These are phyloP conservation scores for Globisporangium spiculum DNA, from an alignment of 352 stramenopile genomes.

Conservation along the genomic window DNA sequence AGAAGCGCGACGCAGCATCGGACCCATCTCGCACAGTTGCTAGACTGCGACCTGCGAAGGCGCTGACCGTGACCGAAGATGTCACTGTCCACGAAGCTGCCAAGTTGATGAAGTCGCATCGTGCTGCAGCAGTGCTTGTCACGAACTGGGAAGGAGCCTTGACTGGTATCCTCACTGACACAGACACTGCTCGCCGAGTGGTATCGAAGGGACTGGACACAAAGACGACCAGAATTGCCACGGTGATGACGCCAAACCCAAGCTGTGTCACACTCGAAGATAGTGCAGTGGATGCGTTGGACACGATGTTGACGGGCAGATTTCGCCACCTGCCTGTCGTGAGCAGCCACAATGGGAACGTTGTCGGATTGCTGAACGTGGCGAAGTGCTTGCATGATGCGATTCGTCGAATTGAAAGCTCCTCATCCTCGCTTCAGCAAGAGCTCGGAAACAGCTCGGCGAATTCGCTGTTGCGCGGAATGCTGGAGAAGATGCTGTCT, in stretches of 20 bases:
- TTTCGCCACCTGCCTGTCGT: slow-evolving; percentile 98
- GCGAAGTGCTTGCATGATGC: slow-evolving; percentile 98
- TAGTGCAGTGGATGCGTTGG: slow-evolving; percentile 75
- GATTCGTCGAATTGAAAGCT: slow-evolving; percentile 95
- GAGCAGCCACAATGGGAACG: slow-evolving; percentile 64
- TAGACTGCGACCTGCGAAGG: slow-evolving; percentile 80
- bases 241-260: slow-evolving; percentile 85
- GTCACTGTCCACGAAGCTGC: slow-evolving; percentile 86
- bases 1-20: slow-evolving; percentile 36
- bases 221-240: slow-evolving; percentile 55
- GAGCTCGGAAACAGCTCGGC: slow-evolving; percentile 58
- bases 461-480: slow-evolving; percentile 63
- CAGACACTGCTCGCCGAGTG: slow-evolving; percentile 77
- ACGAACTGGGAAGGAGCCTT: slow-evolving; percentile 84
- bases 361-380: slow-evolving; percentile 97
- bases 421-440: slow-evolving; percentile 76
- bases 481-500: slow-evolving; percentile 89
- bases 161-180: slow-evolving; percentile 95
- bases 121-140: slow-evolving; percentile 90
- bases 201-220: slow-evolving; percentile 75
- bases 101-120: slow-evolving; percentile 90
- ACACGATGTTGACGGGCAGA: slow-evolving; percentile 85
- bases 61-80: slow-evolving; percentile 80
- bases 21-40: slow-evolving; percentile 75
- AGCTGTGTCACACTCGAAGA: slow-evolving; percentile 83